Base-by-base conservation (phyloP, 2,329 filamentous ascomycete genomes). In the Thielaviopsis ethacetica region DNA sequence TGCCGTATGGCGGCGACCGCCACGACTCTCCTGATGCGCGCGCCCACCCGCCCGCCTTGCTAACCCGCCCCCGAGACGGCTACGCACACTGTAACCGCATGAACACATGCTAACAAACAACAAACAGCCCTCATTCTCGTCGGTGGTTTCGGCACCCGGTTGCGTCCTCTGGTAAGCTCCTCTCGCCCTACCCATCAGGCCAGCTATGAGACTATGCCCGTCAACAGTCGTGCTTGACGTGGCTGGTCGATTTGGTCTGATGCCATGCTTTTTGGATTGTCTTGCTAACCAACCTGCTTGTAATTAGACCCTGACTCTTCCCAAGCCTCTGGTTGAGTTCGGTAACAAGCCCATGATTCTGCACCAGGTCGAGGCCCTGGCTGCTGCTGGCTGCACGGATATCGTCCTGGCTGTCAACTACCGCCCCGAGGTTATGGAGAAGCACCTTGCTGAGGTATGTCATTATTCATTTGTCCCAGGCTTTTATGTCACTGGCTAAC, bases 401-500 rank as follows among this genome's bases (percentile, higher is more conserved):
- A 95, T 98, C 68, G 91, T 98, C 59, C 83, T 98, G 61, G 91
- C 93, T 63, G 93, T 98, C 73, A 98, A 98, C 81, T 98, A 98
- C 79, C 84, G 91, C 65, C 91, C 91, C 50, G 93, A 98, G 79
- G 83, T 97, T 66, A 97, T 98, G 93, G 91, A 95, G 68, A 85
- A 87, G 68, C 86, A 90, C 64, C 77, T 98, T 66, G 86, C 90
- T 72, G 90, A 95, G 80, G 88, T 93, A 68, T 66, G 78, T 72
- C 59, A 52, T 54, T 41, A 9, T 41, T 34, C 12, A n/a, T 61
- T 60, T 26, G 53, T 7, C 34, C 51, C 38, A 24, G 30, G 2
- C 38, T 2, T 44, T 2, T 44, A 44, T 44, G 13, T 27, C 34
- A 19, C 26, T 38, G 5, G 21, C 19, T 30, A 21, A 34, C 34